These are phyloP conservation scores for Postia placenta DNA, from an alignment of 768 basidiomycete genomes.

Conservation along the genomic window DNA sequence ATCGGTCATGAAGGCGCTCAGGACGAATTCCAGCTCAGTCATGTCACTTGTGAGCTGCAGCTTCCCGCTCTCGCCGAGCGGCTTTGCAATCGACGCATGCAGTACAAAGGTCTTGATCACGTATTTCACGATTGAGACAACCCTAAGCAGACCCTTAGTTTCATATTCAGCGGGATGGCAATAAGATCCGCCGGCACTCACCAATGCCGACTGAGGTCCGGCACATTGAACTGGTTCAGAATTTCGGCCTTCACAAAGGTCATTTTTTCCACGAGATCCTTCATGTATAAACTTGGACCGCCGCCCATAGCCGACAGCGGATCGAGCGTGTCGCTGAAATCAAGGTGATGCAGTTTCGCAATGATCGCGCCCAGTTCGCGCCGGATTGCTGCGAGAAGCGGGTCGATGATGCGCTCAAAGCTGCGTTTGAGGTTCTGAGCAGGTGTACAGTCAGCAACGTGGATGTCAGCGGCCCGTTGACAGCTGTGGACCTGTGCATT, in stretches of 20 bases:
- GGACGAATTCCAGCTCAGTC: slow-evolving; percentile 91
- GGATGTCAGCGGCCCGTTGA: not conserved
- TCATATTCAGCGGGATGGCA: no score
- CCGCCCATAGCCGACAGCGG: slow-evolving; percentile 48
- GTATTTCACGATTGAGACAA: slow-evolving; percentile 57
- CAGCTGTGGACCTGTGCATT: slow-evolving; percentile 12
- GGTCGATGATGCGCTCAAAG: slow-evolving; percentile 56
- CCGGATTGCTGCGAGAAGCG: slow-evolving; percentile 60
- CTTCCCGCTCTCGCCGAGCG: slow-evolving; percentile 89
- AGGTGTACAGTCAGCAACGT: not conserved
- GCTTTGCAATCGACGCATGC: slow-evolving; percentile 90
- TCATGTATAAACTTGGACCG: slow-evolving; percentile 81
- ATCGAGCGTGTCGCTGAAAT: slow-evolving; percentile 70
- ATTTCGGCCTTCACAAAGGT: slow-evolving; percentile 76
- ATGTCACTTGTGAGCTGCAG: slow-evolving; percentile 93
- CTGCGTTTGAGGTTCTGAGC: slow-evolving; percentile 42
- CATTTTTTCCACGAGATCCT: slow-evolving; percentile 86
- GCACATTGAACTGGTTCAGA: slow-evolving; percentile 61
- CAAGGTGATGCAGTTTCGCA: slow-evolving; percentile 77
- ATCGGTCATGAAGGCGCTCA: slow-evolving; percentile 72
- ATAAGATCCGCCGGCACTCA: slow-evolving; percentile 28
- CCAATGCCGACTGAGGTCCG: slow-evolving; percentile 73
- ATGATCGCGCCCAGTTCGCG: slow-evolving; percentile 79
- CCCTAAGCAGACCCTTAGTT: slow-evolving; percentile 11
- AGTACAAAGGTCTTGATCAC: slow-evolving; percentile 84